A percentile compares a stretch with the other conserved stretches of the same genome.
Conservation (phyloP, 495 filamentous ascomycete genomes). For the Penicillium coffeae region DNA sequence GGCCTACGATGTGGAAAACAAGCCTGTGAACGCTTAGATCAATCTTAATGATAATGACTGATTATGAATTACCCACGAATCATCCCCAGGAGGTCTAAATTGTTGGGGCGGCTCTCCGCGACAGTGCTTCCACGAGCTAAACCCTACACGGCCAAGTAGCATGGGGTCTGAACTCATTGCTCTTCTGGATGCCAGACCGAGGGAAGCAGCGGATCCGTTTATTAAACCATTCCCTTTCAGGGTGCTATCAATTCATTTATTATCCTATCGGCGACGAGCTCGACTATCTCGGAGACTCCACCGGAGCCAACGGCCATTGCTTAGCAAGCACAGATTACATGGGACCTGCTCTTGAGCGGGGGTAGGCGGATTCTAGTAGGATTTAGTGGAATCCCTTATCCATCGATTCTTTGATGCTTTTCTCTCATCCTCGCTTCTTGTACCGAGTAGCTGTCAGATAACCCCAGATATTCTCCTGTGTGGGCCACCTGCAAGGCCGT, state of each 20-base stretch:
- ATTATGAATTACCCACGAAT: neutral
- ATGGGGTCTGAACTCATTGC: neutral
- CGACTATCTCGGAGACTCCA: too few species aligned
- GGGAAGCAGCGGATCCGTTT: too few species aligned
- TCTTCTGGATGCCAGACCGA: too few species aligned
- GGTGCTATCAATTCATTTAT: too few species aligned
- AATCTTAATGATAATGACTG: neutral
- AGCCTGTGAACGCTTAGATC: neutral
- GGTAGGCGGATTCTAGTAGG: too few species aligned
- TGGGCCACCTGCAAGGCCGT: slow-evolving; percentile 18
- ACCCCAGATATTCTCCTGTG: neutral
- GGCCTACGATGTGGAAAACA: neutral
- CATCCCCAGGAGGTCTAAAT: too few species aligned
- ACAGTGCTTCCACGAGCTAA: neutral
- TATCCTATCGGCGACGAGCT: too few species aligned
- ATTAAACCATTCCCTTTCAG: neutral
- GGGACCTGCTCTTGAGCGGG: neutral
- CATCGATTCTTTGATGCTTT: neutral
- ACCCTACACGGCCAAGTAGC: neutral
- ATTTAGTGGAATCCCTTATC: neutral
- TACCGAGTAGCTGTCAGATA: neutral
- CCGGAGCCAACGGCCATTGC: neutral
- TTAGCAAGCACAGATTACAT: neutral
- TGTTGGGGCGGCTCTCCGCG: too few species aligned
- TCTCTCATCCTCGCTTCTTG: neutral